Conservation (phyloP, 345 rosid species). For the Arabidopsis suecica region DNA sequence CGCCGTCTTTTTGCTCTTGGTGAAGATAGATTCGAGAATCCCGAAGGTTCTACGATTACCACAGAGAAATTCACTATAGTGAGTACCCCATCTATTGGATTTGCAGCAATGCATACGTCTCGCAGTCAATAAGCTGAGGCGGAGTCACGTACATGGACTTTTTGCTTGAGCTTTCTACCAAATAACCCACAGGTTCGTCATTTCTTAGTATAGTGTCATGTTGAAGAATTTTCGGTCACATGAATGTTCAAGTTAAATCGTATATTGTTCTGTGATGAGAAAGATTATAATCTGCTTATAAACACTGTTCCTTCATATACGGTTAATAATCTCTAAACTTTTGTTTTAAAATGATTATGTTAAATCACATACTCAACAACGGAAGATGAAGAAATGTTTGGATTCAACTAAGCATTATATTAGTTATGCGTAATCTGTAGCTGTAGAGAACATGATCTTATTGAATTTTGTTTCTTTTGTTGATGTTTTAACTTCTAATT, state of each 20-base stretch:
- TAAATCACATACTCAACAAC: neutral
- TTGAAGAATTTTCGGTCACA: neutral
- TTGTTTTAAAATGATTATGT: neutral
- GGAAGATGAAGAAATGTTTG: neutral
- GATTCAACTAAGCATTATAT: slow-evolving; percentile 9
- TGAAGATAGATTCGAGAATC: neutral
- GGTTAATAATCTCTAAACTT: neutral
- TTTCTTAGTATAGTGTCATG: neutral
- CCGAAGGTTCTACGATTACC: neutral
- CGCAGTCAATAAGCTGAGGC: neutral
- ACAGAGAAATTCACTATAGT: neutral
- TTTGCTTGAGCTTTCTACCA: slow-evolving; percentile 14
- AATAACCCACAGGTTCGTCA: slow-evolving; percentile 15
- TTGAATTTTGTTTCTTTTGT: neutral
- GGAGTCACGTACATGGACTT: neutral
- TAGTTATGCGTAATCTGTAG: neutral
- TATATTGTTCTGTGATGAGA: slow-evolving; percentile 2
- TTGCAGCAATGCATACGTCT: neutral
- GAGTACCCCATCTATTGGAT: neutral
- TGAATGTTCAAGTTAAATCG: slow-evolving; percentile 1
- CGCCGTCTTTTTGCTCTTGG: neutral
- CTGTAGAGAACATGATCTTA: neutral
- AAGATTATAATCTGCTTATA: neutral
- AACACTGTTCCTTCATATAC: neutral
- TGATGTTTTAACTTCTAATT: neutral